Percentiles rank a stretch among this genome's conserved stretches.
phyloP scores from a whole-genome alignment of 768 basidiomycete genomes.

The Boletus huronensis region DNA sequence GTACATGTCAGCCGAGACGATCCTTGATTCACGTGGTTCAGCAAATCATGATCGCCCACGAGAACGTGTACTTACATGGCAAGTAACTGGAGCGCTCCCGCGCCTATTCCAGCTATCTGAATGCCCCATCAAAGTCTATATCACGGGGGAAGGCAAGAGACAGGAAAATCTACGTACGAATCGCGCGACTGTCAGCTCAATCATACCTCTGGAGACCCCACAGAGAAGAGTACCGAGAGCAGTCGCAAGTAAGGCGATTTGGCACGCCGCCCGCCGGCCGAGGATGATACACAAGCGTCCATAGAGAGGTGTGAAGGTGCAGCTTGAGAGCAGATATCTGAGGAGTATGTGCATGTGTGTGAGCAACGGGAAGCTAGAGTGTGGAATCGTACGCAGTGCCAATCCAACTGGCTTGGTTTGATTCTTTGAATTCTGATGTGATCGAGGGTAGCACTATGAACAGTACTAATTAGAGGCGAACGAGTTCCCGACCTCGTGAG shows the following conservation, averaged over 20 bases:
- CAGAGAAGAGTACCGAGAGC: slow-evolving; percentile 14
- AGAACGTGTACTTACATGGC: slow-evolving; percentile 3
- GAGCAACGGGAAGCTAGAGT: background rate
- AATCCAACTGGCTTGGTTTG: slow-evolving; percentile 27
- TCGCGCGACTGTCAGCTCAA: slow-evolving; percentile 10
- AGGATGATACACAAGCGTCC: slow-evolving; percentile 17
- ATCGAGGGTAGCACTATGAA: slow-evolving; percentile 14
- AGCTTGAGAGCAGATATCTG: slow-evolving; percentile 15
- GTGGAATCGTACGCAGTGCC: slow-evolving; percentile 17
- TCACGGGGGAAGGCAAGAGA: background rate
- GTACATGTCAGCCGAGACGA: slow-evolving; percentile 13
- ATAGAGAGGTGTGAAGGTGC: slow-evolving; percentile 19
- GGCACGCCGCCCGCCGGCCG: slow-evolving; percentile 12
- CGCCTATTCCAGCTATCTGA: slow-evolving; percentile 15
- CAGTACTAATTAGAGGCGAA: background rate
- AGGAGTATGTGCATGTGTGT: background rate
- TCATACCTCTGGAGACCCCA: slow-evolving; percentile 7
- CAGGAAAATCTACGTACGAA: slow-evolving; percentile 5
- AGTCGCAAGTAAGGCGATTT: slow-evolving; percentile 7
- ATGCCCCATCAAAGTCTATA: background rate
- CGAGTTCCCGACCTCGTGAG: background rate
- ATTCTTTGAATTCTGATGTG: slow-evolving; percentile 23
- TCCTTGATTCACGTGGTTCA: slow-evolving; percentile 1
- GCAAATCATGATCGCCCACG: background rate
- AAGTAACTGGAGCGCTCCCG: slow-evolving; percentile 10